Evolutionary conservation across 163 green algal genomes (phyloP).

Genomic region (Picocystis sp.): DNA sequence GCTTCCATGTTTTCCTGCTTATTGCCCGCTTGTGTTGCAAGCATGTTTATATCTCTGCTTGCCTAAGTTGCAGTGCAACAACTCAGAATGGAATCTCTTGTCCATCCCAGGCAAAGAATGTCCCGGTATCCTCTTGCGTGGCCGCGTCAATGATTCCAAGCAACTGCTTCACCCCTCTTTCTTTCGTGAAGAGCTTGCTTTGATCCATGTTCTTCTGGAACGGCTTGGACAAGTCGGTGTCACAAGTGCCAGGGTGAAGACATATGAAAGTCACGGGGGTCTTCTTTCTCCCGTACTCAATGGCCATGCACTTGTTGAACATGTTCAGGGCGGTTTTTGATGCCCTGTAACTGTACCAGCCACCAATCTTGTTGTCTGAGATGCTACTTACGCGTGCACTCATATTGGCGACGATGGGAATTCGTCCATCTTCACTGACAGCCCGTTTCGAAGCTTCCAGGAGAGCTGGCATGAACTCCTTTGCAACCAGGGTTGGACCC

Average conservation of each 20-base stretch:
- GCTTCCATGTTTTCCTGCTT: no score
- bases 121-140: conserved; percentile 29
- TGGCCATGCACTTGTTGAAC: conserved; percentile 33
- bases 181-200: conserved; percentile 46
- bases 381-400: conserved; percentile 48
- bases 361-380: conserved; percentile 58
- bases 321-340: conserved; percentile 69
- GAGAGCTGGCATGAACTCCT: conserved; percentile 41
- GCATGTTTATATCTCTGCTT: no score
- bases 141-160: conserved; percentile 42
- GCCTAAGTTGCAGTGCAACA: not conserved
- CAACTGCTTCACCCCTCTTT: conserved; percentile 40
- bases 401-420: conserved; percentile 52
- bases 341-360: conserved; percentile 47
- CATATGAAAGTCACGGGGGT: conserved; percentile 33
- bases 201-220: conserved; percentile 39
- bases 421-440: conserved; percentile 2
- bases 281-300: conserved; percentile 40
- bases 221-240: conserved; percentile 53
- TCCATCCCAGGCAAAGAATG: conserved; percentile 43
- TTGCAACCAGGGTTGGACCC: conserved; percentile 47
- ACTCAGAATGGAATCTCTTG: conserved; percentile 35
- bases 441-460: conserved; percentile 11
- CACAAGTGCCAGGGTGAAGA: conserved; percentile 63
- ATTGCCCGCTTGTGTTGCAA: no score